Base-by-base conservation (phyloP, 2,329 filamentous ascomycete genomes). In the Periconia digitata region DNA sequence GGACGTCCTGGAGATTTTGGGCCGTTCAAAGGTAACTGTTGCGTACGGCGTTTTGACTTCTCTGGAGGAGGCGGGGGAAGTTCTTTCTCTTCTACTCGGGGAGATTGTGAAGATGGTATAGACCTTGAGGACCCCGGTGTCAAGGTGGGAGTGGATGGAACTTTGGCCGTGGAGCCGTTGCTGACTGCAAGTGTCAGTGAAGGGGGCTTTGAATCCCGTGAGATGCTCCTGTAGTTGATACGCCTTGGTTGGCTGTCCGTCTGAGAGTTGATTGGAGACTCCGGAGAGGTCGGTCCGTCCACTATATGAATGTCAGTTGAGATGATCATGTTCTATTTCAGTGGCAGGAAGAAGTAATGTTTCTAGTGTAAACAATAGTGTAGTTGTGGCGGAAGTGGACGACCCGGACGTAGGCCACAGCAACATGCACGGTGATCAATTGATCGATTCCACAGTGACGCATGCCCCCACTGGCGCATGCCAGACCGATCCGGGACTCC, bases 81-180 rank as follows among this genome's bases (percentile, higher is more conserved):
- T 20, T 62, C 58, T 24, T 65, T 64, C 36, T 64, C 51, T 21
- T 57, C 54, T 23, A 59, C 47, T 39, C 46, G 40, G 18, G 46
- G 40, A 16, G 44, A 38, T 12, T 56, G 44, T 2, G 55, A 56
- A 53, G 51, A 40, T 54, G 46, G 41, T 27, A 40, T 46, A 43
- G 17, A 54, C 42, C 24, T 36, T 8, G 21, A 23, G 12, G 22
- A 21, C 10, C 17, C 49, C 23, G 46, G 46, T 15, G 58, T 47
- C 10, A 58, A 40, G 41, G 43, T 46, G 29, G 66, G 63, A 27
- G 58, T 56, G 16, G 60, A 53, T 27, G 64, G 67, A 10, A 70
- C 47, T 10, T 51, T 51, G 7, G 69, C 70, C 29, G 70, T 72
- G n/a, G 70, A 63, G 37, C 70, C 70, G 63, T 72, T 72, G 58